phyloP scores from a whole-genome alignment of 257 asterid species.

The Lavandula angustifolia region DNA sequence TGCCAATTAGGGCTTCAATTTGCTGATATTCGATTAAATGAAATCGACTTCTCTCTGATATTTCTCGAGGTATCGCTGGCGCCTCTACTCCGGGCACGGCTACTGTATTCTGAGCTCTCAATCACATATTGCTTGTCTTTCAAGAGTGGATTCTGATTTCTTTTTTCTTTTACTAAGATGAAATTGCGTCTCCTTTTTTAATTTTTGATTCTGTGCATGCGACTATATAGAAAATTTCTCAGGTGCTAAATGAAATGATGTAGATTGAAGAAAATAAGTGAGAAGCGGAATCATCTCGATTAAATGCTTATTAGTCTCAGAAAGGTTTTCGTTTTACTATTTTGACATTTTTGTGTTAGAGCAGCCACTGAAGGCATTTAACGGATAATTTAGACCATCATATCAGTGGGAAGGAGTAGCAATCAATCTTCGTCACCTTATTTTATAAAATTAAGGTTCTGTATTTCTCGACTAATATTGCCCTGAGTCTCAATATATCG shows the following conservation, averaged over 20 bases:
- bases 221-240: not conserved
- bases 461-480: not conserved
- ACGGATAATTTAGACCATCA: not conserved
- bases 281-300: not conserved
- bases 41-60: not conserved
- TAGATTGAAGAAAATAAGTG: not conserved
- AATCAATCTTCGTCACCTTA: not conserved
- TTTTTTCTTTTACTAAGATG: not conserved
- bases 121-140: not conserved
- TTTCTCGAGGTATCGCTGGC: conserved; percentile 6
- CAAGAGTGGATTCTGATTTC: not conserved
- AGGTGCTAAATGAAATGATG: not conserved
- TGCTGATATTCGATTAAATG: not conserved
- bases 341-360: not conserved
- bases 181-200: not conserved
- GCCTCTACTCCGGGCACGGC: conserved; percentile 28
- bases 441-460: conserved; percentile 11
- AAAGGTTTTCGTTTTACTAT: not conserved
- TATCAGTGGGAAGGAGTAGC: conserved; percentile 4
- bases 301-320: conserved; percentile 2
- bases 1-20: conserved; percentile 34
- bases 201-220: conserved; percentile 5
- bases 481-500: not conserved
- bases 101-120: conserved; percentile 20
- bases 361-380: not conserved